Evolutionary conservation across 208 protist genomes (phyloP).

Genomic region (Acanthamoeba healyi): DNA sequence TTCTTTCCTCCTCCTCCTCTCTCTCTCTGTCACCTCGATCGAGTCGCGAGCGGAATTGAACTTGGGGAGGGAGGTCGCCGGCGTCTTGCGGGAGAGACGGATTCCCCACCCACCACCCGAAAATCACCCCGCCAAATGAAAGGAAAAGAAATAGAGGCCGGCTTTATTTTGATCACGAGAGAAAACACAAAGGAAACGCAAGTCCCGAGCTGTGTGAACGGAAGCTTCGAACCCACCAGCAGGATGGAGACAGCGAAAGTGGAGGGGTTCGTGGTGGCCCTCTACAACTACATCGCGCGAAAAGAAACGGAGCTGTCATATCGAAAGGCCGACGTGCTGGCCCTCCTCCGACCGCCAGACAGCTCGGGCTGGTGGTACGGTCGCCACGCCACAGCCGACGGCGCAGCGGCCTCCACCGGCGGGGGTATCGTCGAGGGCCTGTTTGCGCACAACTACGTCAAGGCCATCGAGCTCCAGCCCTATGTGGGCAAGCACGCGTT

Average conservation of each 20-base stretch:
- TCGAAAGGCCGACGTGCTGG: neutral
- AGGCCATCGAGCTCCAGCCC: neutral
- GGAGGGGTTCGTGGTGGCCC: neutral
- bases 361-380: neutral
- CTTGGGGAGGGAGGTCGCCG: no score
- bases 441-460: constrained; percentile 7
- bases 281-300: neutral
- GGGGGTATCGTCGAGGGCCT: neutral
- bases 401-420: neutral
- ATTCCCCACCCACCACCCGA: no score
- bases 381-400: neutral
- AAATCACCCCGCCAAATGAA: no score
- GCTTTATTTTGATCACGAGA: no score
- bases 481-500: neutral
- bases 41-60: neutral
- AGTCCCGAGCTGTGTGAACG: no score
- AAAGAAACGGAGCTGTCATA: constrained; percentile 5
- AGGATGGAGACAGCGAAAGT: neutral
- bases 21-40: no score
- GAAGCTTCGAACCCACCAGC: no score
- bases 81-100: no score
- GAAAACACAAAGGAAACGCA: neutral
- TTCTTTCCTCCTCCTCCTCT: neutral
- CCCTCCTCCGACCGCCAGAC: neutral
- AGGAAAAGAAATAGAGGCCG: neutral